A percentile compares a stretch with the other conserved stretches of the same genome.
phyloP scores from a whole-genome alignment of 805 yeast species.

The Metschnikowia vanudenii region DNA sequence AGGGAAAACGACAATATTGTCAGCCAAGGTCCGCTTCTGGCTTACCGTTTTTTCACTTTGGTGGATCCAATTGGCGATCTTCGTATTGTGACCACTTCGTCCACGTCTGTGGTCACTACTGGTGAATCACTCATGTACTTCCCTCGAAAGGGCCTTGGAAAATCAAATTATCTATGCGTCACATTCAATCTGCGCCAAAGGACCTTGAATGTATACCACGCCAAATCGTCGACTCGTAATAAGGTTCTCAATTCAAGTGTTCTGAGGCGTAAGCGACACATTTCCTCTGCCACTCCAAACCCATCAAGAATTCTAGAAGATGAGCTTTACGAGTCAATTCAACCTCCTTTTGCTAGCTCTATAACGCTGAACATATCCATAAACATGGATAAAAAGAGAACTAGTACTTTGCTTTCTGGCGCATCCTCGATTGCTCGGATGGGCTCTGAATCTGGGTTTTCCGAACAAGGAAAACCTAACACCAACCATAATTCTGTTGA shows the following conservation, averaged over 20 bases:
- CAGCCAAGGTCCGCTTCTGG: slow-evolving; percentile 7
- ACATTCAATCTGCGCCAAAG: slow-evolving; percentile 51
- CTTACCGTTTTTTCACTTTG: slow-evolving; percentile 56
- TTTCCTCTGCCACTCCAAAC: slow-evolving; percentile 40
- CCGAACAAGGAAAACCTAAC: slow-evolving; percentile 25
- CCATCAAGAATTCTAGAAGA: slow-evolving; percentile 44
- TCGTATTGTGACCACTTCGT: slow-evolving; percentile 68
- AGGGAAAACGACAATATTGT: slow-evolving; percentile 29
- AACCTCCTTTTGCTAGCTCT: slow-evolving; percentile 5
- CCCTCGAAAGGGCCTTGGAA: slow-evolving; percentile 42
- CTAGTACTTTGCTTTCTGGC: slow-evolving; percentile 43
- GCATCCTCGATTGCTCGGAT: slow-evolving; percentile 46
- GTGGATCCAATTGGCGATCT: slow-evolving; percentile 74
- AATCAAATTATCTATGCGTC: slow-evolving; percentile 47
- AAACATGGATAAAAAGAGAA: slow-evolving; percentile 43
- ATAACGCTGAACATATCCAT: slow-evolving; percentile 24
- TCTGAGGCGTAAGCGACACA: slow-evolving; percentile 25
- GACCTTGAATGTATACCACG: slow-evolving; percentile 53
- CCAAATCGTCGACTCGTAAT: slow-evolving; percentile 36
- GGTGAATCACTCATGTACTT: slow-evolving; percentile 57
- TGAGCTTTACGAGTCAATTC: slow-evolving; percentile 22
- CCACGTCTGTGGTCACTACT: slow-evolving; percentile 61
- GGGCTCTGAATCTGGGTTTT: slow-evolving; percentile 37
- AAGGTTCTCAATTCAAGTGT: slow-evolving; percentile 3
- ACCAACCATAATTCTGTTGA: slow-evolving; percentile 10